phyloP scores from a whole-genome alignment of 108 stramenopile genomes.

The Nitzschia sp. region DNA sequence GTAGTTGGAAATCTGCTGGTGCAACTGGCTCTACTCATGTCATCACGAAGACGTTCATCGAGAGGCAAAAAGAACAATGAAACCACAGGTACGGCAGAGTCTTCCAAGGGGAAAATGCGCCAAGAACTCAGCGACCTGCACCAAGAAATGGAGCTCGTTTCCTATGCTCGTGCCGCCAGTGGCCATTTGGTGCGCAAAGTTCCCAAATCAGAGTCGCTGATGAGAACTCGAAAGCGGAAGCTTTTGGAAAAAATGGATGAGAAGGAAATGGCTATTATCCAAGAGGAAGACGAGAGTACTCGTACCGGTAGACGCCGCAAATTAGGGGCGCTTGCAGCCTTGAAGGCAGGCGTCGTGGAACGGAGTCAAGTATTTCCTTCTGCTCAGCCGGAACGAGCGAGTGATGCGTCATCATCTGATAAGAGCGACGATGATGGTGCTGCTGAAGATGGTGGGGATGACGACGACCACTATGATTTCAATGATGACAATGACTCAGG shows the following conservation, averaged over 20 bases:
- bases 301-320: slow-evolving; percentile 38
- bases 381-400: neutral
- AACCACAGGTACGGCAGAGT: neutral
- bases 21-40: neutral
- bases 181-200: slow-evolving; percentile 51
- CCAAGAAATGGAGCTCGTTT: slow-evolving; percentile 72
- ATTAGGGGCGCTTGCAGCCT: slow-evolving; percentile 59
- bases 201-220: slow-evolving; percentile 43
- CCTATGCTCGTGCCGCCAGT: slow-evolving; percentile 35
- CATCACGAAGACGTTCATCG: neutral
- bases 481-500: slow-evolving; percentile 21
- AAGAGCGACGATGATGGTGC: slow-evolving; percentile 23
- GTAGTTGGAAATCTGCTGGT: too few relatives aligned
- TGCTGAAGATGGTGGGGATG: slow-evolving; percentile 29
- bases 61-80: neutral
- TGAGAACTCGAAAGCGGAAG: slow-evolving; percentile 63
- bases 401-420: neutral
- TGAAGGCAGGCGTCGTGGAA: slow-evolving; percentile 56
- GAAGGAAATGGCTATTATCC: slow-evolving; percentile 37
- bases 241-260: slow-evolving; percentile 52
- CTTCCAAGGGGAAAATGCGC: slow-evolving; percentile 17
- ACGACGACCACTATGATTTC: slow-evolving; percentile 16
- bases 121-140: slow-evolving; percentile 52
- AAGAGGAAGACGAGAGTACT: slow-evolving; percentile 35
- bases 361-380: slow-evolving; percentile 44